Conservation (phyloP, 2,329 filamentous ascomycete species). For the Thielaviopsis ethacetica region DNA sequence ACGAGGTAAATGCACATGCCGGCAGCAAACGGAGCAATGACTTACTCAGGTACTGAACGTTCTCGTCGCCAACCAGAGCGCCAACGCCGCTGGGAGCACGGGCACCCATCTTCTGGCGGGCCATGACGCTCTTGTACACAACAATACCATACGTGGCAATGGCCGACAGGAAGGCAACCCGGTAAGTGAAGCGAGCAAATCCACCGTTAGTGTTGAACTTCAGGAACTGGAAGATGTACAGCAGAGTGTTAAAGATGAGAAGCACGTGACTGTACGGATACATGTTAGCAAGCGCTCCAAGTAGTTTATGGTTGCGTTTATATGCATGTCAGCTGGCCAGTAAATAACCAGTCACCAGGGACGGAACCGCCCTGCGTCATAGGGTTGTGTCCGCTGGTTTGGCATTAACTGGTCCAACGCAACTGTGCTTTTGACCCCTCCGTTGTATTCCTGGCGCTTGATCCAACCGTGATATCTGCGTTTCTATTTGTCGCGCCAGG, state of each 20-base stretch:
- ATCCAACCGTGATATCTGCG: not conserved
- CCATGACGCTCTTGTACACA: constrained; percentile 92
- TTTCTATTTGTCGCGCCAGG: not conserved
- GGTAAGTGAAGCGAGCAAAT: constrained; percentile 72
- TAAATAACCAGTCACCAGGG: not conserved
- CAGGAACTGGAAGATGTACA: constrained; percentile 74
- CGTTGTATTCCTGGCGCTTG: not conserved
- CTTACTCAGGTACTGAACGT: constrained; percentile 92
- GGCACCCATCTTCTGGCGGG: constrained; percentile 59
- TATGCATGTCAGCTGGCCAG: not conserved
- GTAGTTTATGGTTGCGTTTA: not conserved
- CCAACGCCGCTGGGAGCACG: constrained; percentile 43
- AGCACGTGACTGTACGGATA: constrained; percentile 53
- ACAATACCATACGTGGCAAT: constrained; percentile 93
- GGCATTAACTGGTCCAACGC: not conserved
- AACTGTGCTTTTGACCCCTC: not conserved
- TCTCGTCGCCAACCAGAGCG: constrained; percentile 70
- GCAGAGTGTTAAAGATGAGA: constrained; percentile 65
- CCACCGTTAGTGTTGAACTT: constrained; percentile 72
- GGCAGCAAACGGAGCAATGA: constrained; percentile 12
- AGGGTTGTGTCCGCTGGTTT: not conserved
- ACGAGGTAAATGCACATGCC: no score
- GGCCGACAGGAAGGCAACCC: constrained; percentile 75
- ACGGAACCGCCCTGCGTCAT: not conserved
- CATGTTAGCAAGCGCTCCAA: not conserved